Evolutionary conservation across 2,329 filamentous ascomycete genomes (phyloP), one percentile per base, ranked within the genome.

Genomic region (Trichophyton equinum): DNA sequence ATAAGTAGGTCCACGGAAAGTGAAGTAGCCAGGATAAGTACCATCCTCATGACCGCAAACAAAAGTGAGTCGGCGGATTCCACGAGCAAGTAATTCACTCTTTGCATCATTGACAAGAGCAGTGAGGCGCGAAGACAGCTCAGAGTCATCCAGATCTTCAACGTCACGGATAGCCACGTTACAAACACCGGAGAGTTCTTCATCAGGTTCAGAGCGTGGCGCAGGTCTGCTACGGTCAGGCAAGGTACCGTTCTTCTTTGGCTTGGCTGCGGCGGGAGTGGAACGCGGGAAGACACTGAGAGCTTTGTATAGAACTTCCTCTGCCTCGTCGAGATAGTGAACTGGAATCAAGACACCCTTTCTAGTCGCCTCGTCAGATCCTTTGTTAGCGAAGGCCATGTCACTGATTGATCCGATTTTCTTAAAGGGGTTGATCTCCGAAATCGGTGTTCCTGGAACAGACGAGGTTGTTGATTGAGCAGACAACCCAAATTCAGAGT

Each of bases 331-430:
- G 47, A 99, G 79, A 76, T 95, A 99, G 69, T 86, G 87, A 69
- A 95, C 91, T 36, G 94, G 91, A 53, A 96, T 85, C 65, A 99
- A 94, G 60, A 95, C 90, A 82, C 94, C 94, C 79, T 94, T 95
- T 69, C 94, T 85, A 33, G 82, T 84, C 38, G 89, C 88, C 75
- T 96, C 91, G 46, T 85, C 66, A 59, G 84, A 82, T 71, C 87
- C 86, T 84, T 84, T 63, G 84, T 81, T 63, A 96, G 78, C 11
- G 40, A 59, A 44, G 74, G 90, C 89, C 87, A 99, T 89, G 72
- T 99, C 94, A 74, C 91, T 96, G 74, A 99, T 94, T 60, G 94
- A 97, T 77, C 88, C 85, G 70, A 97, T 87, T 68, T 91, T 85
- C 77, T 90, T 89, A 74, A 91, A 88, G 64, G 80, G 78, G 67